phyloP scores from a whole-genome alignment of 495 filamentous ascomycete species.

The Bathelium albidoporum region DNA sequence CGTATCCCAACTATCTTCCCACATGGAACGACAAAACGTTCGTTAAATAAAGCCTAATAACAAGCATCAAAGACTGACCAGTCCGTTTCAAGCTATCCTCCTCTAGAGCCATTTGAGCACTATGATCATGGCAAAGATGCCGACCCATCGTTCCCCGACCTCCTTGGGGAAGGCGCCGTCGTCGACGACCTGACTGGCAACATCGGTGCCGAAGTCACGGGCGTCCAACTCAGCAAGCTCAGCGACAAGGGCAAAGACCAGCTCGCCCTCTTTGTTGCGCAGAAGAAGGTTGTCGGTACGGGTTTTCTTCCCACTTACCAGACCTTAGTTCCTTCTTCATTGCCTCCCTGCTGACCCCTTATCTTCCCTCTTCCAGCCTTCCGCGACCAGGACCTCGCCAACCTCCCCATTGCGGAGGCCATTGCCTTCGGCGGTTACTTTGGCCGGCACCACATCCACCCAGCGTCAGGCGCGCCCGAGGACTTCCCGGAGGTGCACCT shows the following conservation, averaged over 20 bases:
- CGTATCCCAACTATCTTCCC: constrained; percentile 66
- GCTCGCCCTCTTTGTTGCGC: constrained; percentile 65
- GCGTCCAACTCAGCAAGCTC: constrained; percentile 63
- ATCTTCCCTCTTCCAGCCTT: constrained; percentile 42
- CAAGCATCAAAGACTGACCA: constrained; percentile 7
- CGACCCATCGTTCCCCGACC: constrained; percentile 55
- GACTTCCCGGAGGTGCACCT: constrained; percentile 68
- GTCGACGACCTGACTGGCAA: constrained; percentile 56
- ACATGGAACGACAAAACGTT: constrained; percentile 51
- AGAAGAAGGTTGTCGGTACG: constrained; percentile 60
- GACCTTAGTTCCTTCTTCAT: background rate
- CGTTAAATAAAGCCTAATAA: constrained; percentile 24
- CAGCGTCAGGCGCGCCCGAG: constrained; percentile 59
- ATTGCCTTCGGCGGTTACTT: constrained; percentile 69
- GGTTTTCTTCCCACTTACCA: background rate
- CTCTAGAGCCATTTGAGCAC: constrained; percentile 60
- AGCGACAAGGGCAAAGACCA: constrained; percentile 62
- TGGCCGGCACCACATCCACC: constrained; percentile 76
- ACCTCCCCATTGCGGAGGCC: constrained; percentile 59
- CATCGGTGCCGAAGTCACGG: constrained; percentile 67
- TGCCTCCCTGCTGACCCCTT: background rate
- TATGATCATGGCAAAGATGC: constrained; percentile 64
- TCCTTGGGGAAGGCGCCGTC: constrained; percentile 44
- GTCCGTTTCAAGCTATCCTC: constrained; percentile 35
- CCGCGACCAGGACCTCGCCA: constrained; percentile 66